Conservation (phyloP, 352 stramenopile species). For the Saprolegnia diclina region DNA sequence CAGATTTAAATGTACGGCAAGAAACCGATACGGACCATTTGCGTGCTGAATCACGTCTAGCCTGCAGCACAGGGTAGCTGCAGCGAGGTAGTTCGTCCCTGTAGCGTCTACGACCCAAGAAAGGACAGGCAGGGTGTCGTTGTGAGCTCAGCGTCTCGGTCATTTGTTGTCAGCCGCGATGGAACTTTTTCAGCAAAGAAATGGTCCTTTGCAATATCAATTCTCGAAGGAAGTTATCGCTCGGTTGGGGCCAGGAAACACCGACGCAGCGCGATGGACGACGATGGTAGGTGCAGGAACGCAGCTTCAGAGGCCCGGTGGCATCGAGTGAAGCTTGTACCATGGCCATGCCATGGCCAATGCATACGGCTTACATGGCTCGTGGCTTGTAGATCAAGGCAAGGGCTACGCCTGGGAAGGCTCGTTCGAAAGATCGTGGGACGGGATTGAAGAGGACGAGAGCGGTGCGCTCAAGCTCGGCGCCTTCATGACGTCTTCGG, state of each 20-base stretch:
- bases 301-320: not conserved
- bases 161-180: not conserved
- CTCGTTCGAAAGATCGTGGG: conserved; percentile 77
- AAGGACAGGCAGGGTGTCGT: too few relatives aligned
- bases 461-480: conserved; percentile 75
- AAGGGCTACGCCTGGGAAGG: conserved; percentile 81
- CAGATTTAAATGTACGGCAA: too few relatives aligned
- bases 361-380: not conserved
- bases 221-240: not conserved
- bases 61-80: too few relatives aligned
- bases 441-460: conserved; percentile 81
- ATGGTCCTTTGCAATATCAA: not conserved
- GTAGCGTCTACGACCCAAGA: too few relatives aligned
- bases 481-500: conserved; percentile 23
- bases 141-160: too few relatives aligned
- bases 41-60: too few relatives aligned
- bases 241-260: not conserved
- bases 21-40: too few relatives aligned
- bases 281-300: not conserved
- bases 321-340: not conserved
- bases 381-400: conserved; percentile 20
- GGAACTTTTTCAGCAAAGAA: not conserved
- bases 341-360: not conserved
- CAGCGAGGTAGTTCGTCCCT: too few relatives aligned
- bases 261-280: not conserved